Base-by-base conservation (phyloP, 495 filamentous ascomycete genomes). In the Hypoxylon fragiforme region DNA sequence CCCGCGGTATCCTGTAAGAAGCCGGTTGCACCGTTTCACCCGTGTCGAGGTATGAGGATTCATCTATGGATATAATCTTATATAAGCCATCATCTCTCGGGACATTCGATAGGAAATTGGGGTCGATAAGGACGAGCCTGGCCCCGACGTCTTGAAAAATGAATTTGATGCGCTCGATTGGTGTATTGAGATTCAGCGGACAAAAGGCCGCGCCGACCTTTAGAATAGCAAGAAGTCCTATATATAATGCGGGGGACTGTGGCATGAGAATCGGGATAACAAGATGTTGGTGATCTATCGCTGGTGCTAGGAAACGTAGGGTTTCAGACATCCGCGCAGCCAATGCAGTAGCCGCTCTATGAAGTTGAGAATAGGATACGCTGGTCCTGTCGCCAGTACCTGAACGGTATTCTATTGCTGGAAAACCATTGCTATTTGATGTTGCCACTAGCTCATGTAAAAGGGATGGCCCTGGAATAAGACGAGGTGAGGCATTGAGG, bases 151-250 rank as follows among this genome's bases (percentile, higher is more conserved):
- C 89, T 13, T 77, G 62, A 2, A 88, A 57, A 31, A 94, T 88
- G 66, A 94, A 92, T 30, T 76, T 77, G 13, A 92, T 77, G 13
- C 90, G 76, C 30, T 94, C 88, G 20, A 66, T 58, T 2, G 90
- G 90, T 5, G 85, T 79, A 58, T 92, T 89, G 11, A 85, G 72
- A 45, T 83, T 81, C 30, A 95, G 70, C 0, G 90, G 89, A 43
- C 90, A 92, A 56, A 95, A 94, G 5, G 89, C 88, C 5, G 75
- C 87, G 0, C 90, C 90, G 5, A 84, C 81, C 59, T 89, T 89
- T 9, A 94, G 75, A 39, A 90, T 83, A 0, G 83, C 90, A 3
- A 95, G 64, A 37, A 85, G 77, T 0, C 86, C 67, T 43, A 90
- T 74, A 62, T 94, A 95, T 7, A 95, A 76, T 16, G 83, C 75